Evolutionary conservation across 208 protist species (phyloP), one percentile per base, ranked within the genome.

Genomic region (Lotmaria passim): DNA sequence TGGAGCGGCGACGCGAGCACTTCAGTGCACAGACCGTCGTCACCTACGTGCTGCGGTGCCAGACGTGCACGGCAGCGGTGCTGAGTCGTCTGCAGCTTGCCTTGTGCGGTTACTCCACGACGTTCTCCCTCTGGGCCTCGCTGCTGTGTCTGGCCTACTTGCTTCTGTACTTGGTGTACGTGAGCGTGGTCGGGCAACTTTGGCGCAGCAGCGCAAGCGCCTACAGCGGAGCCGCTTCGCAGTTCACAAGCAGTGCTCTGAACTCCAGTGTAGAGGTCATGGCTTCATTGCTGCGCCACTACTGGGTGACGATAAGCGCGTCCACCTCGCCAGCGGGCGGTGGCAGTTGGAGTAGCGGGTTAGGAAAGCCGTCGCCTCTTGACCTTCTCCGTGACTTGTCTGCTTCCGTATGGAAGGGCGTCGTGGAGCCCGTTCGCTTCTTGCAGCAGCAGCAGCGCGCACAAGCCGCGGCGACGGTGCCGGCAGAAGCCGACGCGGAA

Each of bases 21-120:
- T 82, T 85, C 58, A 72, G 51, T 4, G 34, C 64, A 28, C 81
- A 92, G 43, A 69, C 68, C n/a, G 59, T 87, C 33, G 52, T 81
- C 30, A 85, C 77, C 24, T 75, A 74, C 17, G 64, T 87, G 48
- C 68, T 92, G 46, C 78, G 82, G 47, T 52, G 73, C 8, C 86
- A 92, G 46, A 70, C 73, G 41, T 63, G 56, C 44, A 44, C 73
- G 8, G 75, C 73, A 2, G 75, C 82, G 33, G 0, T 92, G 23
- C 53, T 72, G 43, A 86, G 83, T 58, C 82, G 83, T 7, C 17
- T 78, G 5, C 53, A 57, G 28, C 78, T 92, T 50, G 62, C 86
- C 47, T 33, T 85, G 2, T 63, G 34, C 44, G 83, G 86, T 12
- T 61, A 86, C 53, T 89, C 83, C 10, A 83, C 86, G 10, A 38